Percentiles rank a stretch among this genome's conserved stretches.
Conservation (phyloP, 2,329 filamentous ascomycete genomes). For the Microdochium paspali region DNA sequence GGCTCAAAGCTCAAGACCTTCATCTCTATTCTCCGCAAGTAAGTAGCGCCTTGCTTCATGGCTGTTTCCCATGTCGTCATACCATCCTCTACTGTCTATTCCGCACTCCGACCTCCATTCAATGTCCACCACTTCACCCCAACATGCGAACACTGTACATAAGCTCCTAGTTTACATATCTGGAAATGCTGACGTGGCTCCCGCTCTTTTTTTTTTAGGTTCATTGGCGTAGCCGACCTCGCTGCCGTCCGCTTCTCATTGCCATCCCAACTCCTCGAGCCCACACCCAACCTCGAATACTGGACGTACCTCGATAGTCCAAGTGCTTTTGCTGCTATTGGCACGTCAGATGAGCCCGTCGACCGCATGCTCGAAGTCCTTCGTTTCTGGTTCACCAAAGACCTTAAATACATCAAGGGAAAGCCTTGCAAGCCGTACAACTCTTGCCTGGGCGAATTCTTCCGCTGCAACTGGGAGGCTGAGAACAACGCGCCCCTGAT, state of each 20-base stretch:
- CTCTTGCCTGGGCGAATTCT: slow-evolving; percentile 93
- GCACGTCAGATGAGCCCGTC: slow-evolving; percentile 82
- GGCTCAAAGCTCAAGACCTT: slow-evolving; percentile 85
- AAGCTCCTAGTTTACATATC: too few relatives aligned
- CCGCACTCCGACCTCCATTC: too few relatives aligned
- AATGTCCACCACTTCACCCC: too few relatives aligned
- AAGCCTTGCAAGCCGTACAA: slow-evolving; percentile 99
- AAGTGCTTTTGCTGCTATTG: slow-evolving; percentile 75
- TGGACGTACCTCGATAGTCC: slow-evolving; percentile 97
- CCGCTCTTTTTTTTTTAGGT: too few relatives aligned
- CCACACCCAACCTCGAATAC: slow-evolving; percentile 94
- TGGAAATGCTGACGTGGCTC: too few relatives aligned
- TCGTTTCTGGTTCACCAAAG: slow-evolving; percentile 98
- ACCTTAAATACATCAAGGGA: slow-evolving; percentile 97
- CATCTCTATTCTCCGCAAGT: slow-evolving; percentile 80
- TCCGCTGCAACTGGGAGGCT: slow-evolving; percentile 95
- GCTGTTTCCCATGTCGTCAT: slow-evolving; percentile 7
- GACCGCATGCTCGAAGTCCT: slow-evolving; percentile 92
- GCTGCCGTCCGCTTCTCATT: slow-evolving; percentile 93
- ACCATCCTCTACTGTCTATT: too few relatives aligned
- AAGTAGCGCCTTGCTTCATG: slow-evolving; percentile 24
- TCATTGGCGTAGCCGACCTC: slow-evolving; percentile 93
- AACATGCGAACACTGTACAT: too few relatives aligned
- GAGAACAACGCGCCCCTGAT: slow-evolving; percentile 67
- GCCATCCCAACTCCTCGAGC: slow-evolving; percentile 89